Percentiles rank a stretch among this genome's conserved stretches.
Evolutionary conservation across 2,329 filamentous ascomycete species (phyloP).

Genomic region (Coleophoma cylindrospora): DNA sequence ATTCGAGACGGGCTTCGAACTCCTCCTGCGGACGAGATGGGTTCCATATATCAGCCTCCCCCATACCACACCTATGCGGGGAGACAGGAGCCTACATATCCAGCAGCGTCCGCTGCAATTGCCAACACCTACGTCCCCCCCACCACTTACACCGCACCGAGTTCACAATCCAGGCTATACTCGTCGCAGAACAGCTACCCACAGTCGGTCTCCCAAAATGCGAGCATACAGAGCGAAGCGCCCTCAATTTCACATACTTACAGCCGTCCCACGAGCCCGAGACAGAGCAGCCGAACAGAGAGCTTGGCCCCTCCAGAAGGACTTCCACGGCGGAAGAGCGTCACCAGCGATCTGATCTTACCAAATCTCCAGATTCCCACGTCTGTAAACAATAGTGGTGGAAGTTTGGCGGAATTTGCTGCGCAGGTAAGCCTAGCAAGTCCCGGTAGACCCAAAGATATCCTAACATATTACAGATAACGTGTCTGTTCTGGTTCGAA

Average conservation of each 20-base stretch:
- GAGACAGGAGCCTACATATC: constrained; percentile 29
- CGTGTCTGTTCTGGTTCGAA: constrained; percentile 97
- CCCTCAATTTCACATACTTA: constrained; percentile 7
- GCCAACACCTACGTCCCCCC: constrained; percentile 6
- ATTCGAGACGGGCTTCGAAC: constrained; percentile 38
- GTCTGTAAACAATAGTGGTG: constrained; percentile 70
- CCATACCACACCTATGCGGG: constrained; percentile 41
- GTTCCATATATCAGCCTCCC: constrained; percentile 41
- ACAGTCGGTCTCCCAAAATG: constrained; percentile 6
- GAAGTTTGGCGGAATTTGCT: constrained; percentile 76
- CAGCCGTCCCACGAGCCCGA: constrained; percentile 15
- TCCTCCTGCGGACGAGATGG: constrained; percentile 48
- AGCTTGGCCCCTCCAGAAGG: constrained; percentile 12
- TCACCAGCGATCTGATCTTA: constrained; percentile 17
- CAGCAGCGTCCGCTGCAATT: constrained; percentile 6
- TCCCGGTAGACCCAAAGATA: background rate
- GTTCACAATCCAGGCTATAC: constrained; percentile 10
- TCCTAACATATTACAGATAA: constrained; percentile 58
- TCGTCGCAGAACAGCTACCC: constrained; percentile 9
- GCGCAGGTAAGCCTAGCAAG: constrained; percentile 58
- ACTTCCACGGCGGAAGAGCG: constrained; percentile 13
- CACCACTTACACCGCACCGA: constrained; percentile 5
- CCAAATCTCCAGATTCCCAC: constrained; percentile 60
- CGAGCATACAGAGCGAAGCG: constrained; percentile 20
- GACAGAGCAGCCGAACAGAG: constrained; percentile 9